A percentile compares a stretch with the other conserved stretches of the same genome.
phyloP scores from a whole-genome alignment of 2,329 filamentous ascomycete genomes.

The Bisporella sp. region DNA sequence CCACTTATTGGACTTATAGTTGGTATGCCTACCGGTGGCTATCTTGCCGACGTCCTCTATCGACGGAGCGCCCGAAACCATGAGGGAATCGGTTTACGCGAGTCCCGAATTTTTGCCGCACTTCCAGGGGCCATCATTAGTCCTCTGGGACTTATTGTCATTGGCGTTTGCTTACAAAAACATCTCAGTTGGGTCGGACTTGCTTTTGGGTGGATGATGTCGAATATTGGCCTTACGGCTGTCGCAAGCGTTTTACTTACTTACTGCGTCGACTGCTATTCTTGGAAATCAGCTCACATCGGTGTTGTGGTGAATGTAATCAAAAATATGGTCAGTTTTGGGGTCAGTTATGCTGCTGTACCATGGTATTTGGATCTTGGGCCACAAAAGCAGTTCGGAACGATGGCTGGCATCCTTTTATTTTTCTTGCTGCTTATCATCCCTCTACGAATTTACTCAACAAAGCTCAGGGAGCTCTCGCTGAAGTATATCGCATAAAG shows the following conservation, averaged over 20 bases:
- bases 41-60: constrained; percentile 23
- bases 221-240: constrained; percentile 25
- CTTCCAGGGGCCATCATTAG: constrained; percentile 21
- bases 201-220: constrained; percentile 22
- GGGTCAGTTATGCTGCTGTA: too few species aligned
- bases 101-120: constrained; percentile 19
- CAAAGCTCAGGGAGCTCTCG: too few species aligned
- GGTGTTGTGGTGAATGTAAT: too few species aligned
- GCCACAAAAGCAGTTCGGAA: too few species aligned
- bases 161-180: constrained; percentile 20
- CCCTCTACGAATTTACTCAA: too few species aligned
- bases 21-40: constrained; percentile 18
- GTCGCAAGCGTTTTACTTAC: constrained; percentile 23
- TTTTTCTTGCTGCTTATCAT: too few species aligned
- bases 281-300: too few species aligned
- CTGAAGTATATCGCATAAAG: too few species aligned
- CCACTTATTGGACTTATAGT: constrained; percentile 7
- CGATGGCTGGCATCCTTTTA: too few species aligned
- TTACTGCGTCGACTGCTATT: constrained; percentile 5
- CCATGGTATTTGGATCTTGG: too few species aligned
- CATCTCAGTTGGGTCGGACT: constrained; percentile 6
- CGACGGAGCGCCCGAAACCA: constrained; percentile 10
- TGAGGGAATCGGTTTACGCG: constrained; percentile 14
- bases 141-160: constrained; percentile 24
- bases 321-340: too few species aligned